Evolutionary conservation across 208 protist genomes (phyloP).

Genomic region (Trypanosoma lewisi): DNA sequence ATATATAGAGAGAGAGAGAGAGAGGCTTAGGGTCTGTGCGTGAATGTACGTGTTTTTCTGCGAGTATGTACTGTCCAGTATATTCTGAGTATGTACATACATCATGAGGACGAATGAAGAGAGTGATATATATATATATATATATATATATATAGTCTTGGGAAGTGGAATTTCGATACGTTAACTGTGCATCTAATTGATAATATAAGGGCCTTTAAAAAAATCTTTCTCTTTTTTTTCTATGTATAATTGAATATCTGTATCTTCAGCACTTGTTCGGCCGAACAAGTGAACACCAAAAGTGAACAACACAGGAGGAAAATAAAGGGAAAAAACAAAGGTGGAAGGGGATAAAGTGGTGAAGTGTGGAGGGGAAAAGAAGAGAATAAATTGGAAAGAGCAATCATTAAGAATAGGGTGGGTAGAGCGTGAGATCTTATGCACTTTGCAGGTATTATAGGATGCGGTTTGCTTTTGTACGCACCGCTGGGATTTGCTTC

Average conservation of each 20-base stretch:
- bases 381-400: background rate
- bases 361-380: background rate
- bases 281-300: background rate
- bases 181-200: too few relatives aligned
- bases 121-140: too few relatives aligned
- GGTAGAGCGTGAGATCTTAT: too few relatives aligned
- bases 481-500: constrained; percentile 1
- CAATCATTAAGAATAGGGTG: background rate
- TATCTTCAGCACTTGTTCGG: background rate
- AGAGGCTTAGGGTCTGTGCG: background rate
- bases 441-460: constrained; percentile 20
- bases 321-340: constrained; percentile 20
- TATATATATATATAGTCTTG: too few relatives aligned
- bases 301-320: background rate
- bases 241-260: too few relatives aligned
- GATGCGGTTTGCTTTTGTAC: constrained; percentile 22
- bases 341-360: background rate
- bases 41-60: background rate
- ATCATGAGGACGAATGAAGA: too few relatives aligned
- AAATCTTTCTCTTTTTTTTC: too few relatives aligned
- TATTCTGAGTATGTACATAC: too few relatives aligned
- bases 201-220: too few relatives aligned
- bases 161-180: too few relatives aligned
- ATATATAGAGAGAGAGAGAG: constrained; percentile 1
- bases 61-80: too few relatives aligned